Conservation (phyloP, 108 stramenopile genomes). For the Conticribra guillardii region DNA sequence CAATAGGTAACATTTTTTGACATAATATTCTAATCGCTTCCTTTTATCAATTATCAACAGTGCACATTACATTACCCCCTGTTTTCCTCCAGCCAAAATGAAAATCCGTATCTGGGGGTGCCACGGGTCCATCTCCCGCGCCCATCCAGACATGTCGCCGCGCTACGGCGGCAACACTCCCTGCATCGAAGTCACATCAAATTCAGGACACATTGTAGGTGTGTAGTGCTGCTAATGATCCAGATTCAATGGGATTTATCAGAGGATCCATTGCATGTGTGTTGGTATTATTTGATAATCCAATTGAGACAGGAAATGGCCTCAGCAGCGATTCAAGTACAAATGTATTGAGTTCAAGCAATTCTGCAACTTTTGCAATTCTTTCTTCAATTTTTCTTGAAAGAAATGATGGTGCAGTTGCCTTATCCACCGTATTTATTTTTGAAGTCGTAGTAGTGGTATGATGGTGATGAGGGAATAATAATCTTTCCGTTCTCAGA, state of each 20-base stretch:
- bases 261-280: not conserved
- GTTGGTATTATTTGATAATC: conserved; percentile 7
- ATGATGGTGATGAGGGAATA: conserved; percentile 15
- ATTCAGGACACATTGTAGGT: conserved; percentile 12
- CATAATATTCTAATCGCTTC: no score
- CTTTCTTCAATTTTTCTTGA: conserved; percentile 37
- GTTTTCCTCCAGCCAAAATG: conserved; percentile 12
- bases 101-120: conserved; percentile 27
- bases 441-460: not conserved
- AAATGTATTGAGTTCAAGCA: conserved; percentile 36
- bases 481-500: conserved; percentile 34
- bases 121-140: conserved; percentile 30
- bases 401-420: conserved; percentile 14
- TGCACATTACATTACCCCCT: no score
- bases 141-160: conserved; percentile 27
- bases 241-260: not conserved
- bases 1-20: no score
- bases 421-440: not conserved
- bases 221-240: no score
- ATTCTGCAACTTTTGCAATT: conserved; percentile 38
- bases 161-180: conserved; percentile 41
- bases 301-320: conserved; percentile 35
- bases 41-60: no score
- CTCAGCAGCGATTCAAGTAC: conserved; percentile 39
- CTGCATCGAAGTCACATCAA: conserved; percentile 34